Conservation (phyloP, 2,329 filamentous ascomycete genomes). For the Clarireedia monteithiana region DNA sequence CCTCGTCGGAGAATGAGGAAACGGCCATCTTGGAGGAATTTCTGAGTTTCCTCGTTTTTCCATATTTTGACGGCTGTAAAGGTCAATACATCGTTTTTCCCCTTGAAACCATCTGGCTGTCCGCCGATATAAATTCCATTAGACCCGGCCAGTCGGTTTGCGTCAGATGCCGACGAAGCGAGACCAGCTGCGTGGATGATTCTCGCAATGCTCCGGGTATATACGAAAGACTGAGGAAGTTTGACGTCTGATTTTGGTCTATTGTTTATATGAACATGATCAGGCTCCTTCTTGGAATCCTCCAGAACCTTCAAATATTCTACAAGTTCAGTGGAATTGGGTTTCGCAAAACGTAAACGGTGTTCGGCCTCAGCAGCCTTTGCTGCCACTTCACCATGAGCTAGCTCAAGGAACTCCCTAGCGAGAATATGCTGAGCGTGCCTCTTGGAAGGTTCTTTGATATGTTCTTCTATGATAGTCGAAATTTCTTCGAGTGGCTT, state of each 20-base stretch:
- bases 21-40: constrained; percentile 52
- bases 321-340: neutral
- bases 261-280: constrained; percentile 33
- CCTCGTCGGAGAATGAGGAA: constrained; percentile 54
- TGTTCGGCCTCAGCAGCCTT: constrained; percentile 51
- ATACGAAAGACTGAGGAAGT: constrained; percentile 50
- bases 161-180: constrained; percentile 47
- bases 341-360: constrained; percentile 37
- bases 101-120: constrained; percentile 34
- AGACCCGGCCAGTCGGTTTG: constrained; percentile 46
- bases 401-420: constrained; percentile 69
- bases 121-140: constrained; percentile 56
- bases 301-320: neutral
- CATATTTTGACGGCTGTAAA: constrained; percentile 57
- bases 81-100: constrained; percentile 42
- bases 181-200: constrained; percentile 55
- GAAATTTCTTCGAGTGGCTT: constrained; percentile 64
- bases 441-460: constrained; percentile 59
- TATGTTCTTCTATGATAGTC: constrained; percentile 60
- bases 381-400: constrained; percentile 64
- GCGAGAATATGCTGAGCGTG: constrained; percentile 79
- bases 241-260: constrained; percentile 46
- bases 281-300: neutral
- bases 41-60: constrained; percentile 47
- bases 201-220: constrained; percentile 45